Conservation (phyloP, 2,329 filamentous ascomycete genomes). For the Colletotrichum nymphaeae region DNA sequence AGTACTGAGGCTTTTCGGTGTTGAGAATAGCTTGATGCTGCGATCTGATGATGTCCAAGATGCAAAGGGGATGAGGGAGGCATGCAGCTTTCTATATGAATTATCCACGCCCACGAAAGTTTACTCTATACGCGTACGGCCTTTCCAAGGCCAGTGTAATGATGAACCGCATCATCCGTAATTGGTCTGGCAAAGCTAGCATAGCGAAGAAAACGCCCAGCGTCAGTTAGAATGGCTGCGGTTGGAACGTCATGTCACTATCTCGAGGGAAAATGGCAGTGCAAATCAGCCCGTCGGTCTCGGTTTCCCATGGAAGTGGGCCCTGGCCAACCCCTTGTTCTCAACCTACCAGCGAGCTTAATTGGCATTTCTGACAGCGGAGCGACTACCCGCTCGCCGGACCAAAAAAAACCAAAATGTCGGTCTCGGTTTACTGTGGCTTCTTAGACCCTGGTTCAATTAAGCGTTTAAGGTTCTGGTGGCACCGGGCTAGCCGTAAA, state of each 20-base stretch:
- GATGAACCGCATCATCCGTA: not conserved
- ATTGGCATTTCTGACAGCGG: not conserved
- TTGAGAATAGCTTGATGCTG: not conserved
- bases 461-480: conserved; percentile 3
- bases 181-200: not conserved
- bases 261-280: not conserved
- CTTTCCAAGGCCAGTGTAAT: not conserved
- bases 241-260: not conserved
- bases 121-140: not conserved
- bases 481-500: not conserved
- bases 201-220: not conserved
- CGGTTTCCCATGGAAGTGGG: conserved; percentile 4
- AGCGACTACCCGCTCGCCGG: not conserved
- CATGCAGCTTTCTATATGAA: not conserved
- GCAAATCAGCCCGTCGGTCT: conserved; percentile 10
- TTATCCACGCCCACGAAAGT: not conserved
- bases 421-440: not conserved
- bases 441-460: not conserved
- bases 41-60: not conserved
- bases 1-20: not conserved
- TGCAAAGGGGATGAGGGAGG: too few species aligned
- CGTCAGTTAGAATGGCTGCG: not conserved
- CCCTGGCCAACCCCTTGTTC: too few species aligned
- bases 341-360: too few species aligned
- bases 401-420: not conserved